phyloP scores from a whole-genome alignment of 768 basidiomycete genomes.

The Candolleomyces efflorescens region DNA sequence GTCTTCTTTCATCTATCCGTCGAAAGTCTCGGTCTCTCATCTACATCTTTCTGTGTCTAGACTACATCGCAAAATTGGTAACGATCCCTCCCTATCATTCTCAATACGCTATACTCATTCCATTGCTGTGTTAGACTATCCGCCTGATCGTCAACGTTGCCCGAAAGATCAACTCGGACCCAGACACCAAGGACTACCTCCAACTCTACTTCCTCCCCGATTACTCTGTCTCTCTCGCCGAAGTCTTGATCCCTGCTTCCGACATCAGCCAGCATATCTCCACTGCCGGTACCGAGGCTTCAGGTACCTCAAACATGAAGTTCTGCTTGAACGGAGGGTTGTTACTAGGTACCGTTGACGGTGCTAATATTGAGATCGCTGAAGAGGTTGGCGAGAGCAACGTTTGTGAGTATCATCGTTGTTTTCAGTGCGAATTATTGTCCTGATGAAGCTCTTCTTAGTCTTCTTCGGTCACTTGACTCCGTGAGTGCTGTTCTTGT shows the following conservation, averaged over 20 bases:
- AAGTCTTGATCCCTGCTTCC: constrained; percentile 84
- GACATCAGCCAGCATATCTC: constrained; percentile 97
- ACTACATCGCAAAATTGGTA: constrained; percentile 90
- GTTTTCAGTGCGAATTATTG: not conserved
- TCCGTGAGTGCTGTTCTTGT: constrained; percentile 43
- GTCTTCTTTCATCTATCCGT: constrained; percentile 19
- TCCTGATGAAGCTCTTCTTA: constrained; percentile 19
- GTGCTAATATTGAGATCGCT: constrained; percentile 95
- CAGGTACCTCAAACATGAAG: constrained; percentile 82
- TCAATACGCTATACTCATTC: too few species aligned
- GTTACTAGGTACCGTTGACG: constrained; percentile 86
- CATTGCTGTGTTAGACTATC: constrained; percentile 53
- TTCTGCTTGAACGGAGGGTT: constrained; percentile 91
- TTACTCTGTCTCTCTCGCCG: constrained; percentile 83
- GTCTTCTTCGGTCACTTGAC: constrained; percentile 92
- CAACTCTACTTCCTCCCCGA: constrained; percentile 94
- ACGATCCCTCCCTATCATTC: constrained; percentile 10
- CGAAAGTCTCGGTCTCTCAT: constrained; percentile 5
- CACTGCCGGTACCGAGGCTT: constrained; percentile 93
- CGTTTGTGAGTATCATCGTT: constrained; percentile 62
- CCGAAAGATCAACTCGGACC: constrained; percentile 74
- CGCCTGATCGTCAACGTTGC: constrained; percentile 92
- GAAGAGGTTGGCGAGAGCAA: constrained; percentile 91
- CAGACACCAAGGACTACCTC: constrained; percentile 83
- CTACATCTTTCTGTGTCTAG: constrained; percentile 29